Evolutionary conservation across 257 asterid genomes (phyloP), one percentile per base, ranked within the genome.

Genomic region (Solanum habrochaites): DNA sequence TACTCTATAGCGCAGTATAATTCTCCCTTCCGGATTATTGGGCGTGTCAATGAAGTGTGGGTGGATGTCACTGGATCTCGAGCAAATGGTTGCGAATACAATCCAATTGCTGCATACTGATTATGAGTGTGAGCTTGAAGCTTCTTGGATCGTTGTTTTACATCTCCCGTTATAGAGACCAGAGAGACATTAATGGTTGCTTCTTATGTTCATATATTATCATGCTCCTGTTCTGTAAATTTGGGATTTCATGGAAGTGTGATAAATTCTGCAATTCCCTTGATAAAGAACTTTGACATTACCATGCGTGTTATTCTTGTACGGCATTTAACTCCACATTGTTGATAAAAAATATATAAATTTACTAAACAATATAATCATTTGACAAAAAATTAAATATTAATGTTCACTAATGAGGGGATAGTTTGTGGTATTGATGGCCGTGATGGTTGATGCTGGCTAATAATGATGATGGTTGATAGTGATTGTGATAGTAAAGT

Each of bases 1-100:
- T 95, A 96, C 93, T 93, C 99, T 3, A 93, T 96, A 49, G 98
- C 98, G 0, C 98, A 95, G 90, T 95, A 96, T 45, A 90, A 93
- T 86, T 92, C 97, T 40, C 98, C 95, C 1, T 92, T 95, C 60
- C 92, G 85, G 90, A 82, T 95, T 60, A 69, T 92, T 42, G 91
- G 94, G 3, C 94, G 97, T 2, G 91, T 92, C 39, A 95, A 95
- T 83, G 99, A 96, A 88, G 98, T 96, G 4, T 96, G 98, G 98
- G 97, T 93, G 21, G 99, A 93, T 83, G 93, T 96, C n/a, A 45
- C 60, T 82, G 97, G 96, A 62, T 91, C 93, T 2, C 91, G 90
- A 86, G 86, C 85, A 4, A 92, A 91, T 85, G 93, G 90, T 37
- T 94, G 98, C 72, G 86, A 86, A 27, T 77, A 94, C 32, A 52